phyloP scores from a whole-genome alignment of 257 asterid genomes.

The Solanum medicagineum region DNA sequence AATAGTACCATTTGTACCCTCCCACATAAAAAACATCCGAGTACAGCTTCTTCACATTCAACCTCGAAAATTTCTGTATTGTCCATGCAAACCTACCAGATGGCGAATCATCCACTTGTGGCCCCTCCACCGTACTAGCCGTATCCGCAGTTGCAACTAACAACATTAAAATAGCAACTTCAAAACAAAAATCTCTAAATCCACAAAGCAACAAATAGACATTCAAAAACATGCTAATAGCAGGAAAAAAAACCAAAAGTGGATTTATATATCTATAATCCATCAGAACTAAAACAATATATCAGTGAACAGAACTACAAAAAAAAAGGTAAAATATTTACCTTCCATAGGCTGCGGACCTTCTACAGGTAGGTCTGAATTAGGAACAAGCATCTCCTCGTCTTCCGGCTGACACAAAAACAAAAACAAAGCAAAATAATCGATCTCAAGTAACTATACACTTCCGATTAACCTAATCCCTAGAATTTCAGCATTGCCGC shows the following conservation, averaged over 20 bases:
- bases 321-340: background rate
- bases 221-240: background rate
- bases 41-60: slow-evolving; percentile 29
- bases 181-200: background rate
- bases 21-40: slow-evolving; percentile 34
- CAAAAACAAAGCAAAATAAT: background rate
- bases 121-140: background rate
- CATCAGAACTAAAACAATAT: background rate
- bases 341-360: slow-evolving; percentile 2
- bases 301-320: background rate
- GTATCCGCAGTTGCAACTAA: background rate
- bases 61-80: slow-evolving; percentile 32
- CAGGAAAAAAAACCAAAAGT: background rate
- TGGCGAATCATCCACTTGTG: background rate
- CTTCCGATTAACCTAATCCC: background rate
- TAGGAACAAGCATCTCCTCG: background rate
- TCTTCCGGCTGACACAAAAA: background rate
- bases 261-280: background rate
- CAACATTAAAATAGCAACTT: background rate
- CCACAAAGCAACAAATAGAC: background rate
- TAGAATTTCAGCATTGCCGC: background rate
- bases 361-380: background rate
- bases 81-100: slow-evolving; percentile 31
- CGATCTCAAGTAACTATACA: background rate
- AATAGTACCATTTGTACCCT: slow-evolving; percentile 36